Conservation (phyloP, 202 grass and related monocot genomes). For the Carex sylvatica region DNA sequence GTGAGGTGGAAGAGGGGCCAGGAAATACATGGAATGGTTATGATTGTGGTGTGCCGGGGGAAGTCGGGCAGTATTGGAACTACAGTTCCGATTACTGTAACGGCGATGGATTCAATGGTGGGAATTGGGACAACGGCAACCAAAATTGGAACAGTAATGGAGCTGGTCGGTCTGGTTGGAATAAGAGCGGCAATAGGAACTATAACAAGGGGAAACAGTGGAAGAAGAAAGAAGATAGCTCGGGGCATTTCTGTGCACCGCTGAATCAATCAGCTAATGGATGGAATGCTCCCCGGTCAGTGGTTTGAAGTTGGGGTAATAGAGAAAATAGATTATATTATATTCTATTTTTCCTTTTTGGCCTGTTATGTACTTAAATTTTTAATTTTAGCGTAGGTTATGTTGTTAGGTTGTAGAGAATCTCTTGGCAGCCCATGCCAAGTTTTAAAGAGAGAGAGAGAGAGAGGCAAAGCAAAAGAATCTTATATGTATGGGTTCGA, state of each 20-base stretch:
- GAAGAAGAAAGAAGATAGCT: not conserved
- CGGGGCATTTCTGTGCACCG: not conserved
- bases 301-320: not conserved
- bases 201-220: conserved; percentile 6
- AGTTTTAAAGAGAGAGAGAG: not conserved
- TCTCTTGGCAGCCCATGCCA: not conserved
- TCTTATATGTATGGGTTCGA: not conserved
- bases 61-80: too few species aligned
- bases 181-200: not conserved
- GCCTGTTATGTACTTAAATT: not conserved
- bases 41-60: too few species aligned
- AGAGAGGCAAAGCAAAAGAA: not conserved
- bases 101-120: not conserved
- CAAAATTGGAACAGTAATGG: not conserved
- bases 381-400: not conserved
- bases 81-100: not conserved
- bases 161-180: not conserved
- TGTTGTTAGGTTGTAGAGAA: not conserved
- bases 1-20: not conserved
- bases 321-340: not conserved
- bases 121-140: not conserved
- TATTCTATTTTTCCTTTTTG: not conserved
- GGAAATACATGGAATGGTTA: not conserved
- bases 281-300: conserved; percentile 20
- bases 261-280: not conserved